phyloP scores from a whole-genome alignment of 257 asterid species.

The Ilex asprella region DNA sequence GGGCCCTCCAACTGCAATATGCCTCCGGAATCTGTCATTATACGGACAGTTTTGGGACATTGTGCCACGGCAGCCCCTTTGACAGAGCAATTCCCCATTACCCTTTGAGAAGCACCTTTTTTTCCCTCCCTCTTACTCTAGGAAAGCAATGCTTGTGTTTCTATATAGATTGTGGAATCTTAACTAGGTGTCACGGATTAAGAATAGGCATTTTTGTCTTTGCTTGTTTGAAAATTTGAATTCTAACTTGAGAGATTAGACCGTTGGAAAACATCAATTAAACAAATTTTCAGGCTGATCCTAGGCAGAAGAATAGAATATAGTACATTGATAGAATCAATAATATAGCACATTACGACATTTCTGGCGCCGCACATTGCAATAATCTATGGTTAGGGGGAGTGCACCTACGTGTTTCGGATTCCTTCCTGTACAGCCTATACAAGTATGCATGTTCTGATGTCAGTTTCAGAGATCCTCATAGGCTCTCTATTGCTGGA shows the following conservation, averaged over 20 bases:
- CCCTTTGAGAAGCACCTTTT: too few species aligned
- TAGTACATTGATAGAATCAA: too few species aligned
- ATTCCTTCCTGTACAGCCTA: neutral
- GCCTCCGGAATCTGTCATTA: constrained; percentile 37
- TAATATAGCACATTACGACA: too few species aligned
- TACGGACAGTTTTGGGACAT: constrained; percentile 12
- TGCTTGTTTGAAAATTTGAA: constrained; percentile 23
- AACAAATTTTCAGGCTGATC: constrained; percentile 3
- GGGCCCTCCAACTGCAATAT: constrained; percentile 31
- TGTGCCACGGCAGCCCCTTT: constrained; percentile 31
- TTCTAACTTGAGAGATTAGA: constrained; percentile 15
- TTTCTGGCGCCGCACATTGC: too few species aligned
- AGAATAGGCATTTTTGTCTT: constrained; percentile 5
- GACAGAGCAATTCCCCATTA: constrained; percentile 63
- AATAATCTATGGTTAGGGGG: neutral
- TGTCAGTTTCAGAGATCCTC: constrained; percentile 2
- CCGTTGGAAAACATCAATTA: constrained; percentile 23
- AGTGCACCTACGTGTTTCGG: neutral
- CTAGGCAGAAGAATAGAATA: neutral
- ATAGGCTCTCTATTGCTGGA: too few species aligned
- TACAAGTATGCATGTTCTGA: neutral
- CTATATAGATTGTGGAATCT: constrained; percentile 7
- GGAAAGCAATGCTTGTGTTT: too few species aligned
- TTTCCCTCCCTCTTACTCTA: too few species aligned
- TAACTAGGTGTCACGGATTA: constrained; percentile 20